Base-by-base conservation (phyloP, 768 basidiomycete species). In the Russula vinacea region DNA sequence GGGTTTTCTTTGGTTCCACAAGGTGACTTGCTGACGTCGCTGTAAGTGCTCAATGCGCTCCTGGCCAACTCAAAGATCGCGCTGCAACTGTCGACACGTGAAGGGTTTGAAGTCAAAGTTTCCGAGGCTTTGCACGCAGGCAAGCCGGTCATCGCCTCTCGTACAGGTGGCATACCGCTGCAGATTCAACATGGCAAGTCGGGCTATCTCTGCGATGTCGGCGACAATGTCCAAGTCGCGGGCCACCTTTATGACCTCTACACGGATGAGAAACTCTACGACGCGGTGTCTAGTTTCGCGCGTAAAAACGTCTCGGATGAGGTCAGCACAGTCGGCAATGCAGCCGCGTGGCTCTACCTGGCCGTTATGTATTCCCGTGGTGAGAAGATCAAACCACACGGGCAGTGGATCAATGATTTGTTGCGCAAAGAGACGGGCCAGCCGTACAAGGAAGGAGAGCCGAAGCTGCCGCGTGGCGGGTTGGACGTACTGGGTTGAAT, bases 31-130 rank as follows among this genome's bases (percentile, higher is more conserved):
- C 49, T 42, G 32, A 56, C 32, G 33, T 14, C 40, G 3, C n/a
- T 45, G 57, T 66, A 24, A 87, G 89, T 96, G 56, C 81, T 98
- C 64, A 94, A 96, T 68, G 88, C 89, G 10, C 81, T 97, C 69
- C 84, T 97, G 83, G 86, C 89, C 58, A 95, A 94, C 69, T 83
- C 91, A 51, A 88, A 90, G 78, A 88, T 95, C 62, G 94, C 91
- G 5, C 83, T 93, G 55, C 95, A 98, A 75, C 85, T 98, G 51
- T 94, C 92, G 57, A 88, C 90, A 51, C 88, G 94, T 62, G 95
- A 98, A 77, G 95, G 95, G 33, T 98, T 97, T 77, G 95, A 98
- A 73, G 92, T 98, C 76, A 98, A 98, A 75, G 94, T 95, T 56
- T 94, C 92, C 53, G 92, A 96, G 77, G 92, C 91, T n/a, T 80